Percentiles rank a stretch among this genome's conserved stretches.
phyloP scores from a whole-genome alignment of 805 yeast genomes.

The Jamesozyma spencerorum region DNA sequence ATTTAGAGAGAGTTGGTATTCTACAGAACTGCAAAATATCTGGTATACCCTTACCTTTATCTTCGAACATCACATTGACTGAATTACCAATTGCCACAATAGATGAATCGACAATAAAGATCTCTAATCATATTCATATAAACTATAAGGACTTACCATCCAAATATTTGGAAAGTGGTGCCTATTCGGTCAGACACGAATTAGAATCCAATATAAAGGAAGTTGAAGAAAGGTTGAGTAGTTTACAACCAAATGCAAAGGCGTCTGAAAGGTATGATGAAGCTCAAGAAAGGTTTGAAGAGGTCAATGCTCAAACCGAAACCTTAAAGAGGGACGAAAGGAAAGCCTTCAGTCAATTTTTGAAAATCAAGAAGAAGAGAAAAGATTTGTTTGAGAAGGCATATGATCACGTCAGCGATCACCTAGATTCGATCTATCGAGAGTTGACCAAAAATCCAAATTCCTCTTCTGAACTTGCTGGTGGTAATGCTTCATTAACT shows the following conservation, averaged over 20 bases:
- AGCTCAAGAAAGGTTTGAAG: slow-evolving; percentile 50
- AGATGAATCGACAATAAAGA: slow-evolving; percentile 31
- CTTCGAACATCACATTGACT: slow-evolving; percentile 46
- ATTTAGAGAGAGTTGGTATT: slow-evolving; percentile 47
- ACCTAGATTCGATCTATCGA: slow-evolving; percentile 70
- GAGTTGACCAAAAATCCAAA: slow-evolving; percentile 58
- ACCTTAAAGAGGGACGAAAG: slow-evolving; percentile 53
- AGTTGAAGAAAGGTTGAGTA: slow-evolving; percentile 26
- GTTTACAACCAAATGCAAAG: slow-evolving; percentile 68
- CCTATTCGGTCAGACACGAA: slow-evolving; percentile 25
- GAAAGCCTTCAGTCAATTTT: slow-evolving; percentile 45
- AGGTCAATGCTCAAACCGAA: slow-evolving; percentile 56
- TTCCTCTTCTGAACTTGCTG: slow-evolving; percentile 59
- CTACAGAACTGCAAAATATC: slow-evolving; percentile 70
- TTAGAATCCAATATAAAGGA: slow-evolving; percentile 34
- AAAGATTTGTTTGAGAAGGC: slow-evolving; percentile 59
- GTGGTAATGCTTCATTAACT: slow-evolving; percentile 88
- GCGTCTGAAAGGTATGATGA: slow-evolving; percentile 70
- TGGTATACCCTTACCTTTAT: slow-evolving; percentile 53
- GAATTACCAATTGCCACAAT: slow-evolving; percentile 52
- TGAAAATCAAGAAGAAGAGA: slow-evolving; percentile 50
- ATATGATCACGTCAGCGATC: slow-evolving; percentile 61
- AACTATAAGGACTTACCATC: slow-evolving; percentile 44
- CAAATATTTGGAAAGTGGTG: slow-evolving; percentile 33
- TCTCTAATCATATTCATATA: slow-evolving; percentile 41